A percentile compares a stretch with the other conserved stretches of the same genome.
Evolutionary conservation across 495 filamentous ascomycete genomes (phyloP).

Genomic region (Penicillium robsamsonii): DNA sequence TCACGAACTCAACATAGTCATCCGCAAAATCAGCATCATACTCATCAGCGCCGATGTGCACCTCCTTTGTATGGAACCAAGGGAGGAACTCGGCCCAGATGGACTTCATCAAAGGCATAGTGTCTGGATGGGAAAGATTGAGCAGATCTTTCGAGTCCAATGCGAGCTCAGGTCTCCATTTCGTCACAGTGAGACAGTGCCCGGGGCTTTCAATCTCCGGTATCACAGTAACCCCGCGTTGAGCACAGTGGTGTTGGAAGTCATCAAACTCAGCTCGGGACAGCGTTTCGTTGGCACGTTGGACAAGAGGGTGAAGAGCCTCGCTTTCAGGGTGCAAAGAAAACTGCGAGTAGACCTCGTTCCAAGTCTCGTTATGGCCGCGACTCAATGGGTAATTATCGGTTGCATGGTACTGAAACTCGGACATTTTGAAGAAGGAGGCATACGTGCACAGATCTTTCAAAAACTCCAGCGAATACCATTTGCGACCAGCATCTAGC

Average conservation of each 20-base stretch:
- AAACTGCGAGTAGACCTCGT: slow-evolving; percentile 53
- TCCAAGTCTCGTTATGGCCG: slow-evolving; percentile 50
- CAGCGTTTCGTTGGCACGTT: slow-evolving; percentile 50
- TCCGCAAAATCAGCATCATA: slow-evolving; percentile 50
- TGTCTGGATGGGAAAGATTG: slow-evolving; percentile 54
- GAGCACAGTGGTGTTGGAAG: slow-evolving; percentile 51
- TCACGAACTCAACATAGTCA: slow-evolving; percentile 55
- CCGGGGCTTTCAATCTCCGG: slow-evolving; percentile 57
- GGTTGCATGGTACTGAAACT: slow-evolving; percentile 57
- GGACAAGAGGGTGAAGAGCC: slow-evolving; percentile 40
- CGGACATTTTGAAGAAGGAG: slow-evolving; percentile 55
- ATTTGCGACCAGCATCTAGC: slow-evolving; percentile 56
- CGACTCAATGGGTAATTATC: slow-evolving; percentile 58
- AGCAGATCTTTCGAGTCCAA: slow-evolving; percentile 51
- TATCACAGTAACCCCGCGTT: slow-evolving; percentile 51
- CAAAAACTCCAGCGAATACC: slow-evolving; percentile 51
- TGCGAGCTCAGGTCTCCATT: slow-evolving; percentile 56
- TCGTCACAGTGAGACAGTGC: slow-evolving; percentile 52
- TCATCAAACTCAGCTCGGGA: slow-evolving; percentile 47
- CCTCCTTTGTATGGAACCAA: slow-evolving; percentile 56
- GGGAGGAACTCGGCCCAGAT: slow-evolving; percentile 57
- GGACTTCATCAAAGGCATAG: slow-evolving; percentile 49
- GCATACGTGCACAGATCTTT: slow-evolving; percentile 58
- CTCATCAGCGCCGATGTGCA: slow-evolving; percentile 58
- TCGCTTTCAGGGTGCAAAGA: slow-evolving; percentile 43